These are phyloP conservation scores for Leersia perrieri DNA, from an alignment of 176 grass and related monocot genomes.

Conservation along the genomic window DNA sequence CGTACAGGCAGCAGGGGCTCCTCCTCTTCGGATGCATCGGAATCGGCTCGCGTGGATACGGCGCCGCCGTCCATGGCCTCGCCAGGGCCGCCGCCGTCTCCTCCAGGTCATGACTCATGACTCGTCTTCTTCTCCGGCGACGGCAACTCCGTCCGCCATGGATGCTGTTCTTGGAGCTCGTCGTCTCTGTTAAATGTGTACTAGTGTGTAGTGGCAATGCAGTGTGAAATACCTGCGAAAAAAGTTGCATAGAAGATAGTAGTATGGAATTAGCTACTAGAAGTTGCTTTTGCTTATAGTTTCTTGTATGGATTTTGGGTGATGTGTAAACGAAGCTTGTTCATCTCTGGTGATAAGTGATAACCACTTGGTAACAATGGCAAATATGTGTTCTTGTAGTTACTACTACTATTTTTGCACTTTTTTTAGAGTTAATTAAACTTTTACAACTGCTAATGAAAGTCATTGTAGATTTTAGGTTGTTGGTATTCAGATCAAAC, in stretches of 20 bases:
- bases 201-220: not conserved
- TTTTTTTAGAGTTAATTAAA: too few relatives aligned
- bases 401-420: too few relatives aligned
- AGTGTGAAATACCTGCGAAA: not conserved
- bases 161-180: slow-evolving; percentile 4
- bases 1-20: slow-evolving; percentile 84
- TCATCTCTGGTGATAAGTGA: slow-evolving; percentile 1
- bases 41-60: slow-evolving; percentile 57
- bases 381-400: not conserved
- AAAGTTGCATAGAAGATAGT: slow-evolving; percentile 27
- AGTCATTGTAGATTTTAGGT: not conserved
- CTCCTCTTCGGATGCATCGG: slow-evolving; percentile 76
- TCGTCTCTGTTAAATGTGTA: not conserved
- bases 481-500: not conserved
- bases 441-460: not conserved
- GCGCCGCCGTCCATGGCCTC: slow-evolving; percentile 66
- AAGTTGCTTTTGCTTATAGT: not conserved
- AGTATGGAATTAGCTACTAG: too few relatives aligned
- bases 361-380: not conserved
- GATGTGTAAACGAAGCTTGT: slow-evolving; percentile 30
- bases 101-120: slow-evolving; percentile 55
- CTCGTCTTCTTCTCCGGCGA: not conserved
- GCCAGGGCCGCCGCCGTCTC: slow-evolving; percentile 47
- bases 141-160: not conserved
- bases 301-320: slow-evolving; percentile 30